Base-by-base conservation (phyloP, 768 basidiomycete species). In the Leccinum disarticulatum region DNA sequence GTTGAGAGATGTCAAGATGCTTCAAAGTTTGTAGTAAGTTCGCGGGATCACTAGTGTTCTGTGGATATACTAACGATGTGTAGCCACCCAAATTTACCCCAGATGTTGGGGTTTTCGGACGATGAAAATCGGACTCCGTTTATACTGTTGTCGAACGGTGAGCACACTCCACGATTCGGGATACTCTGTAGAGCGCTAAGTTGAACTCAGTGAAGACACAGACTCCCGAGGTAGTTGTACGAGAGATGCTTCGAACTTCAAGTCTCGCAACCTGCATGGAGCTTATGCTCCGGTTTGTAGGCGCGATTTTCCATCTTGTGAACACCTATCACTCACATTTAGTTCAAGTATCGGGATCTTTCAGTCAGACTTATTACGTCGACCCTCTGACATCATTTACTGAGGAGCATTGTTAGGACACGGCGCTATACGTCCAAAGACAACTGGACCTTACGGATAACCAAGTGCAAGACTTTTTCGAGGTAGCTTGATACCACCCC, bases 71-170 rank as follows among this genome's bases (percentile, higher is more conserved):
- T 47, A 38, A 61, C 3, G 7, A 35, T 19, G 17, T 31, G 15
- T 41, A 82, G 82, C 60, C 82, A 83, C 57, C 80, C 82, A 17
- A 83, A 80, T 62, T 67, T 84, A 25, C 82, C 83, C 0, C 81
- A 83, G 64, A 77, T 84, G 75, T 60, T 81, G 7, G 82, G 83
- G 1, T 80, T 80, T 62, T 83, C 81, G 0, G 69, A 77, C 14
- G 77, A 77, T 15, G 72, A 77, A 36, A 69, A 77, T 0, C 76
- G 76, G 2, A 81, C 79, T 0, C 82, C 81, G 0, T 83, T 83
- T 61, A 80, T 84, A 54, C 60, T 83, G n/a, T 66, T 84, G 22
- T 80, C 81, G 1, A 79, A 80, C 54, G 80, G 83, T 81, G 54
- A 58, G 49, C 31, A 13, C 1, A 5, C 4, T 28, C 25, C 46